phyloP scores from a whole-genome alignment of 768 basidiomycete species.

The Auriscalpium orientale region DNA sequence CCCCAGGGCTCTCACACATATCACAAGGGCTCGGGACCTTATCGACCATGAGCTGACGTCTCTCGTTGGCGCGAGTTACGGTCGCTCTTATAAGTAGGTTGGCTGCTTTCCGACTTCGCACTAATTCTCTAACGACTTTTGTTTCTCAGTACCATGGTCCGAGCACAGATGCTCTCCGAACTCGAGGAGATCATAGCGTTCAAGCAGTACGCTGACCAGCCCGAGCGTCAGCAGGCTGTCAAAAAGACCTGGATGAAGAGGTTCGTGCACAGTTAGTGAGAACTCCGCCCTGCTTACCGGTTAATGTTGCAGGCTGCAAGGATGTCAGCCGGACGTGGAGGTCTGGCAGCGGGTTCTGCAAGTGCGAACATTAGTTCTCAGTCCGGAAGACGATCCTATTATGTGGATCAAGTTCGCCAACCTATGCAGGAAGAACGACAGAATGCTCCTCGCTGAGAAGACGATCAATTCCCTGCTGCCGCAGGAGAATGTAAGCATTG shows the following conservation, averaged over 20 bases:
- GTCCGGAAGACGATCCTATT: slow-evolving; percentile 87
- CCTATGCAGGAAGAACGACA: slow-evolving; percentile 88
- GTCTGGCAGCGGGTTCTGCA: slow-evolving; percentile 98
- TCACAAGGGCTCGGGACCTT: slow-evolving; percentile 86
- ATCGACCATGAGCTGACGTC: slow-evolving; percentile 87
- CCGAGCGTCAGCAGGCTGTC: slow-evolving; percentile 85
- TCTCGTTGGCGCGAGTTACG: slow-evolving; percentile 92
- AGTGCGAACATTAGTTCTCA: slow-evolving; percentile 88
- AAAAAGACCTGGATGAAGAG: slow-evolving; percentile 97
- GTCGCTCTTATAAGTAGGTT: slow-evolving; percentile 89
- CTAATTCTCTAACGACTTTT: slow-evolving; percentile 1
- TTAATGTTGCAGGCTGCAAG: slow-evolving; percentile 59
- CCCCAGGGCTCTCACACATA: slow-evolving; percentile 80
- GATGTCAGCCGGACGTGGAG: slow-evolving; percentile 96
- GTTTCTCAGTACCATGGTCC: slow-evolving; percentile 74
- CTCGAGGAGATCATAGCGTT: slow-evolving; percentile 95
- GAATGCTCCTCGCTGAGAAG: slow-evolving; percentile 93
- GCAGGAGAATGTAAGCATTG: slow-evolving; percentile 48
- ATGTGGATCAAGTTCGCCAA: slow-evolving; percentile 99
- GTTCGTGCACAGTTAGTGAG: slow-evolving; percentile 30
- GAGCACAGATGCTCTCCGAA: slow-evolving; percentile 97
- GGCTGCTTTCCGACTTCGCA: not conserved
- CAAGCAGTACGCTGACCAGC: slow-evolving; percentile 90
- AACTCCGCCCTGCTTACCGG: not conserved
- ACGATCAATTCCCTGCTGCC: slow-evolving; percentile 88